Conservation (phyloP, 2,329 filamentous ascomycete genomes). For the Sclerotinia subarctica region DNA sequence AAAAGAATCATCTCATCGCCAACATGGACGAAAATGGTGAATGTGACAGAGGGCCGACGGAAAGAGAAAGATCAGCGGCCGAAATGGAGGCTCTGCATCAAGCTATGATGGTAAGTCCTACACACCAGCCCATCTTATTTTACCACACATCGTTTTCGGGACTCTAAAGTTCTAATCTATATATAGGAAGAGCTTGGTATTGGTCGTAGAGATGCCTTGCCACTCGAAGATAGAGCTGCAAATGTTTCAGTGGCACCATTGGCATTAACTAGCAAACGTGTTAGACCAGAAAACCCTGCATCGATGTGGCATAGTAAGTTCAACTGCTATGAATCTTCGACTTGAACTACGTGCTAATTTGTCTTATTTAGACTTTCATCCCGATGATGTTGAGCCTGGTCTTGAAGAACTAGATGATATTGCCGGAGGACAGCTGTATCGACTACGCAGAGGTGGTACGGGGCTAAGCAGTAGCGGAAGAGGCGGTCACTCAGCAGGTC, state of each 20-base stretch:
- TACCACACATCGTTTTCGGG: background rate
- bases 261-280: background rate
- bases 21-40: constrained; percentile 16
- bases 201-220: constrained; percentile 31
- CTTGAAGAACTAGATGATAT: constrained; percentile 30
- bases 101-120: constrained; percentile 34
- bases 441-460: constrained; percentile 27
- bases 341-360: constrained; percentile 12
- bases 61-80: background rate
- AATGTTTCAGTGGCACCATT: background rate
- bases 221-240: constrained; percentile 27
- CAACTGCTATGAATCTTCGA: background rate
- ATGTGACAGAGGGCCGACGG: background rate
- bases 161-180: background rate
- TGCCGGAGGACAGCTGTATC: constrained; percentile 34
- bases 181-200: constrained; percentile 37
- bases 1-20: background rate
- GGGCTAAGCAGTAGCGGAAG: constrained; percentile 14
- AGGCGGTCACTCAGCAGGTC: constrained; percentile 14
- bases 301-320: constrained; percentile 31
- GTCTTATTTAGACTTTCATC: constrained; percentile 13
- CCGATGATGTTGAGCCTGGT: constrained; percentile 30
- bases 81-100: constrained; percentile 23
- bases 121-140: background rate
- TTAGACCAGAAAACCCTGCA: constrained; percentile 15